phyloP scores from a whole-genome alignment of 2,329 filamentous ascomycete genomes.

The Venturia effusa region DNA sequence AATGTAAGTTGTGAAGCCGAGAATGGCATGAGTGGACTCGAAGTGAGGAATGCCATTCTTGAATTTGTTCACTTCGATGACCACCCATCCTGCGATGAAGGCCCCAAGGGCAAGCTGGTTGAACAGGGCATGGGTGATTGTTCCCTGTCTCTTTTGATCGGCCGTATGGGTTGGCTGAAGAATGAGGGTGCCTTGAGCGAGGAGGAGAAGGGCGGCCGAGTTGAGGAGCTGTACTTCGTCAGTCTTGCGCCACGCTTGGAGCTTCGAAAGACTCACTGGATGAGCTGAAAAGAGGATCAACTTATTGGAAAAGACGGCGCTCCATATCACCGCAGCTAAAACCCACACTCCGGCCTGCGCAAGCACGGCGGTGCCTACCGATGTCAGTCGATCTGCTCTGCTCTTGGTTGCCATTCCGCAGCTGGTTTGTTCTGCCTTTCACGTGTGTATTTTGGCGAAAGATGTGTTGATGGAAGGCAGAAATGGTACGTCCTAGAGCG shows the following conservation, averaged over 20 bases:
- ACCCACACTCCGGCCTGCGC: slow-evolving; percentile 71
- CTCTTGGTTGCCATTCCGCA: neutral
- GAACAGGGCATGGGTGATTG: slow-evolving; percentile 56
- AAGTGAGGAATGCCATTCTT: slow-evolving; percentile 59
- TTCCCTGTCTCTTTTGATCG: slow-evolving; percentile 57
- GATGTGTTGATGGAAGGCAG: neutral
- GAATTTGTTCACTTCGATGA: slow-evolving; percentile 81
- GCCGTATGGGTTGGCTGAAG: slow-evolving; percentile 78
- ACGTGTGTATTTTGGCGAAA: neutral
- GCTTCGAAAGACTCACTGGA: slow-evolving; percentile 51
- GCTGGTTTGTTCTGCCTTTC: neutral
- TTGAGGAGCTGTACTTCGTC: slow-evolving; percentile 38
- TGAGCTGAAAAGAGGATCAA: slow-evolving; percentile 81
- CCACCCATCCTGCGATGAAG: slow-evolving; percentile 53
- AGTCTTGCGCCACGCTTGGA: neutral
- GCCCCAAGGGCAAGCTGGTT: slow-evolving; percentile 54
- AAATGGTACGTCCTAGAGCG: neutral
- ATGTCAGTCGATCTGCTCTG: neutral
- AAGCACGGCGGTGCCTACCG: slow-evolving; percentile 64
- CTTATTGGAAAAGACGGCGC: slow-evolving; percentile 56
- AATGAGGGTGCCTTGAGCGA: slow-evolving; percentile 70
- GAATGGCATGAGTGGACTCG: slow-evolving; percentile 66
- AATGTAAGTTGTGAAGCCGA: slow-evolving; percentile 68
- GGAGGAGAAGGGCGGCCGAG: slow-evolving; percentile 54
- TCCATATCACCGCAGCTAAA: slow-evolving; percentile 67